Percentiles rank a stretch among this genome's conserved stretches.
These are phyloP conservation scores for Iris pallida DNA, from an alignment of 116 monocot species.

Conservation along the genomic window DNA sequence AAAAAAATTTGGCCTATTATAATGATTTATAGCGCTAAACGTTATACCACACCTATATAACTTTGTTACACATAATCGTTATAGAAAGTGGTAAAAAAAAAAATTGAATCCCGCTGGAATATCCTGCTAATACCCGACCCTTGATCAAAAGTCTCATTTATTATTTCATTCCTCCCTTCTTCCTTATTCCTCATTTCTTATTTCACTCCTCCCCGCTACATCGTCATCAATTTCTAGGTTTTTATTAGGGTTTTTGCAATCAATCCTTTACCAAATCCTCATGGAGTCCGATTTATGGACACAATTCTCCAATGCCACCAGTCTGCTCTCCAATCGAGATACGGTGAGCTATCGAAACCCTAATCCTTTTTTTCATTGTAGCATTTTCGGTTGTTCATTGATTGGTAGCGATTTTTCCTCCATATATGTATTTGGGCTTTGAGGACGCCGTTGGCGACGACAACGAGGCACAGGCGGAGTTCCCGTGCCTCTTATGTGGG, in stretches of 20 bases:
- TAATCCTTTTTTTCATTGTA: not conserved
- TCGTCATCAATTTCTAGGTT: not conserved
- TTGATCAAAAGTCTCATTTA: too few species aligned
- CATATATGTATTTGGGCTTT: constrained; percentile 57
- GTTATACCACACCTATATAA: too few species aligned
- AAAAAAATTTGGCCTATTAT: too few species aligned
- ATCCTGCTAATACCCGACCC: too few species aligned
- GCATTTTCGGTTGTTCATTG: not conserved
- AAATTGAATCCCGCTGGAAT: too few species aligned
- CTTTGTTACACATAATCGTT: too few species aligned
- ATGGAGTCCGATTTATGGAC: constrained; percentile 53
- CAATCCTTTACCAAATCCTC: not conserved
- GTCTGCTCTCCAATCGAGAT: constrained; percentile 36
- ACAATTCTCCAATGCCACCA: constrained; percentile 36
- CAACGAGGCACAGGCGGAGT: constrained; percentile 46
- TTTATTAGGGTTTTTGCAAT: constrained; percentile 5
- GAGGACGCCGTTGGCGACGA: constrained; percentile 49
- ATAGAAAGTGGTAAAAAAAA: too few species aligned
- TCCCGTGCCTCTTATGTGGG: constrained; percentile 69
- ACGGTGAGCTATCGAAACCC: constrained; percentile 21
- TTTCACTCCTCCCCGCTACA: not conserved
- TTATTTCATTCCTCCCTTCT: not conserved
- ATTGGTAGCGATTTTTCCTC: not conserved
- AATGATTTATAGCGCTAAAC: too few species aligned
- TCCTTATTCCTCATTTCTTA: not conserved